Percentiles rank a stretch among this genome's conserved stretches.
These are phyloP conservation scores for Lodderomyces orthopsilosis DNA, from an alignment of 1,139 yeast genomes.

Conservation along the genomic window DNA sequence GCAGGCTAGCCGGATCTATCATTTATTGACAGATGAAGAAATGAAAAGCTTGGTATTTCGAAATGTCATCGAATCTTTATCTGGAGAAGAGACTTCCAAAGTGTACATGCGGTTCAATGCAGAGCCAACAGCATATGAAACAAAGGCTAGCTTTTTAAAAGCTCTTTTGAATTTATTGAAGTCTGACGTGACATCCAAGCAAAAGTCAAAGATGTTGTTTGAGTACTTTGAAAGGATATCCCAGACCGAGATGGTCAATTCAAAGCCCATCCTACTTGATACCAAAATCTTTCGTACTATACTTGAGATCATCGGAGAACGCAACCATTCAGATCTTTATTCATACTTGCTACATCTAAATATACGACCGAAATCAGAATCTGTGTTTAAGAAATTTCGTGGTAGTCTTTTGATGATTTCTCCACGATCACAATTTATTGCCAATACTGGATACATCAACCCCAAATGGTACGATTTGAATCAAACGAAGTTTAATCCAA, in stretches of 20 bases:
- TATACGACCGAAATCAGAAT: constrained; percentile 23
- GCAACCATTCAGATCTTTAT: constrained; percentile 26
- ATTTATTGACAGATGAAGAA: constrained; percentile 17
- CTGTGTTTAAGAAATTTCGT: constrained; percentile 21
- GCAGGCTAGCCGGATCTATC: constrained; percentile 15
- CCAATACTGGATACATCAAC: constrained; percentile 35
- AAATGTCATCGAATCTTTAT: background rate
- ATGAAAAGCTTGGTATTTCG: constrained; percentile 19
- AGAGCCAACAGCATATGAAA: constrained; percentile 20
- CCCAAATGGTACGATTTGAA: constrained; percentile 40
- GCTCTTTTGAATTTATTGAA: constrained; percentile 12
- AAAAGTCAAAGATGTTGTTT: background rate
- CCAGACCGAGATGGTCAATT: constrained; percentile 23
- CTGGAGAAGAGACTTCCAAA: background rate
- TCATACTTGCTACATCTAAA: constrained; percentile 35
- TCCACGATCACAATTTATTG: constrained; percentile 30
- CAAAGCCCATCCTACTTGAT: constrained; percentile 23
- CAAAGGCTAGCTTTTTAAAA: constrained; percentile 19
- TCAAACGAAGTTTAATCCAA: constrained; percentile 14
- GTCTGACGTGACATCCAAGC: background rate
- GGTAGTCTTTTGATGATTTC: constrained; percentile 27
- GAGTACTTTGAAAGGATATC: constrained; percentile 16
- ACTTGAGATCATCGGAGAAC: constrained; percentile 19
- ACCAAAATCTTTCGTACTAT: constrained; percentile 20
- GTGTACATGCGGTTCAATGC: constrained; percentile 17